Evolutionary conservation across 2,329 filamentous ascomycete species (phyloP).

Genomic region (Hawksworthiomyces lignivorus): DNA sequence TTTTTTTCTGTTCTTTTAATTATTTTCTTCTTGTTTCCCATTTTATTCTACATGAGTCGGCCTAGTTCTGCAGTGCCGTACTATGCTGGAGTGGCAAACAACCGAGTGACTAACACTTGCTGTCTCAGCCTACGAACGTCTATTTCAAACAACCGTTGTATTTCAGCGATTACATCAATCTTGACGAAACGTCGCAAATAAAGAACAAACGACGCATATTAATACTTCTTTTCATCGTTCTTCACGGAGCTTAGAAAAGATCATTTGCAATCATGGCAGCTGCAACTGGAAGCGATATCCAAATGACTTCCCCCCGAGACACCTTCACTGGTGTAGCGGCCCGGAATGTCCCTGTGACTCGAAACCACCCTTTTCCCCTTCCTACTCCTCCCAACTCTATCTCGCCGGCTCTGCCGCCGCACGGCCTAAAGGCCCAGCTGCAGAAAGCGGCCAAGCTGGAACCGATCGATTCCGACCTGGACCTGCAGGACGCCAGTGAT

Average conservation of each 20-base stretch:
- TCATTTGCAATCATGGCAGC: constrained; percentile 59
- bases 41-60: too few species aligned
- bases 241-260: too few species aligned
- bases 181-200: too few species aligned
- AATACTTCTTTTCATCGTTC: constrained; percentile 1
- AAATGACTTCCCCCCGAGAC: constrained; percentile 57
- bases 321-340: constrained; percentile 67
- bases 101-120: too few species aligned
- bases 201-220: constrained; percentile 2
- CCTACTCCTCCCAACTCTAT: constrained; percentile 94
- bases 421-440: constrained; percentile 65
- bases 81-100: too few species aligned
- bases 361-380: constrained; percentile 62
- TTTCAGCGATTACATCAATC: too few species aligned
- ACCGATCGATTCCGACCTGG: constrained; percentile 76
- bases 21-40: background rate
- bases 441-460: constrained; percentile 49
- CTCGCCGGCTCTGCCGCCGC: constrained; percentile 77
- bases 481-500: constrained; percentile 64
- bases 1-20: background rate
- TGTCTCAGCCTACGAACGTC: too few species aligned
- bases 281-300: constrained; percentile 58
- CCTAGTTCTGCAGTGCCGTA: too few species aligned
- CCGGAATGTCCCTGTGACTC: constrained; percentile 56
- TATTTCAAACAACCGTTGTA: too few species aligned